Conservation (phyloP, 768 basidiomycete genomes). For the Boletales sp. region DNA sequence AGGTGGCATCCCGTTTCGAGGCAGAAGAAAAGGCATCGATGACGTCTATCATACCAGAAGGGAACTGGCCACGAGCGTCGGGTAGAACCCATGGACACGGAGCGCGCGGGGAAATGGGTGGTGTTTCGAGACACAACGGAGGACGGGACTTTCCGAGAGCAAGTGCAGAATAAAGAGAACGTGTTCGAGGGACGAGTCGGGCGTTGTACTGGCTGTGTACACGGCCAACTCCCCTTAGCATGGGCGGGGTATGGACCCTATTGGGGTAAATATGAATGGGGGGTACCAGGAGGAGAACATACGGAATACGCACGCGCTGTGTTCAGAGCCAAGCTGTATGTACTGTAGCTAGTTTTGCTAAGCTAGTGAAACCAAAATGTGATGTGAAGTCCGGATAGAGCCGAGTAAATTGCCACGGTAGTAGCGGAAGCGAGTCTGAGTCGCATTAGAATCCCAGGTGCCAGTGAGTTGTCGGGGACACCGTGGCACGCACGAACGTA, state of each 20-base stretch:
- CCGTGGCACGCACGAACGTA: background rate
- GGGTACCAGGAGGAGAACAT: conserved; percentile 29
- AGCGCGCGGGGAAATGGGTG: background rate
- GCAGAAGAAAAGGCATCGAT: conserved; percentile 25
- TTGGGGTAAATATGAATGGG: conserved; percentile 17
- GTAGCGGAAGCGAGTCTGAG: background rate
- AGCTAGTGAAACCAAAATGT: too few species aligned
- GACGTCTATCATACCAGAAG: conserved; percentile 20
- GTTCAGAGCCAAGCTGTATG: background rate
- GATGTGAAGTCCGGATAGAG: background rate
- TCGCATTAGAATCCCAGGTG: too few species aligned
- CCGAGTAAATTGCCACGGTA: background rate
- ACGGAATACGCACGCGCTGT: background rate
- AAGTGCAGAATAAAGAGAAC: conserved; percentile 23
- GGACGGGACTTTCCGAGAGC: conserved; percentile 9
- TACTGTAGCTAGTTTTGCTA: too few species aligned
- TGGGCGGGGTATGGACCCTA: conserved; percentile 44
- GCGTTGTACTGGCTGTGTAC: conserved; percentile 52
- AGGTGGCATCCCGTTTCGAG: conserved; percentile 7
- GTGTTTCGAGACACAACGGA: background rate
- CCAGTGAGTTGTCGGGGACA: too few species aligned
- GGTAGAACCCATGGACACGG: background rate
- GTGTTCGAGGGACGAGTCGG: conserved; percentile 25
- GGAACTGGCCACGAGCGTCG: conserved; percentile 14
- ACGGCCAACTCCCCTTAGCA: conserved; percentile 64